Base-by-base conservation (phyloP, 768 basidiomycete genomes). In the Tubosaeta sp. region DNA sequence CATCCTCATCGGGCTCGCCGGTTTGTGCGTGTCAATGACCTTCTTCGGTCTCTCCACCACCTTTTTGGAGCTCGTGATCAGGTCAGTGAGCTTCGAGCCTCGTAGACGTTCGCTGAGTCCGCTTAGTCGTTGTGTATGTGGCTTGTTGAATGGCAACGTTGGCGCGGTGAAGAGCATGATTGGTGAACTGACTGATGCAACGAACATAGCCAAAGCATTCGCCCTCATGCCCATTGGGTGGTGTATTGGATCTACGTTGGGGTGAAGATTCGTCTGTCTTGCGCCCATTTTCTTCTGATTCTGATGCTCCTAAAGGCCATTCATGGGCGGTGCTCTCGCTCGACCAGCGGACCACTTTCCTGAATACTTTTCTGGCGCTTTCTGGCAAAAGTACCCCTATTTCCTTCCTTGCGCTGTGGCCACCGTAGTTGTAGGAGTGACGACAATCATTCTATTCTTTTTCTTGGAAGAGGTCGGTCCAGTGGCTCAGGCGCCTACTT, bases 1-100 rank as follows among this genome's bases (percentile, higher is more conserved):
- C 27, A 79, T 90, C 52, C 72, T 89, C 40, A 71, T 67, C 2
- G 87, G 87, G 1, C 68, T 88, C 3, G 68, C 76, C 24, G 86
- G 86, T 2, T 60, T 86, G 14, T 79, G 79, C 1, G 19, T 83
- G 10, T 86, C 84, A 0, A 86, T 89, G 83, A 78, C 78, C 54
- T 79, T 74, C 58, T 87, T 88, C 56, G 87, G 87, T 13, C 69
- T 89, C 24, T 87, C 84, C 4, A 79, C 64, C 29, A 83, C 84
- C 1, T 87, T 84, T 59, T 79, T 75, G 78, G 79, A 81, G 3
- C 73, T 83, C 1, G 78, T 81, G 6, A 18, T 73, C 18, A 75
- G 75, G 73, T 68, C 41, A 35, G 62, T 43, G 3, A 8, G 30
- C 14, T 3, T 22, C 6, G 25, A 19, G 14, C 12, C 18, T 12